Conservation (phyloP, 1,284 basidiomycete species). For the Puccinia coronata region DNA sequence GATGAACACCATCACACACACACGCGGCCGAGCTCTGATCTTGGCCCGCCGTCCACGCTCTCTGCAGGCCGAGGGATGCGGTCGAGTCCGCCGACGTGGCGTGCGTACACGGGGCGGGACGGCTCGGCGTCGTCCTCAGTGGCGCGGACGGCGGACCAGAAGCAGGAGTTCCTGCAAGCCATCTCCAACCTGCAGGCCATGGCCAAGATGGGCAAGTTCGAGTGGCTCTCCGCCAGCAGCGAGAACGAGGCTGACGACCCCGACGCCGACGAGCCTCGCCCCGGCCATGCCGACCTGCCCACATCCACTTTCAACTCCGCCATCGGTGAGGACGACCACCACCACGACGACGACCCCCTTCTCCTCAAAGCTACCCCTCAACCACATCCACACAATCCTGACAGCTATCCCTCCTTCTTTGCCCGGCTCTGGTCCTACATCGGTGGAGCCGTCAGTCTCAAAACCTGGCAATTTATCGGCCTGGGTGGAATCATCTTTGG, state of each 20-base stretch:
- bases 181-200: conserved; percentile 28
- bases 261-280: conserved; percentile 24
- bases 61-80: background rate
- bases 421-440: background rate
- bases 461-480: conserved; percentile 45
- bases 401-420: background rate
- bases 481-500: conserved; percentile 39
- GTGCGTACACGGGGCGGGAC: conserved; percentile 15
- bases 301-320: conserved; percentile 36
- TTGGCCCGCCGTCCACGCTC: background rate
- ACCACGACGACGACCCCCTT: background rate
- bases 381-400: background rate
- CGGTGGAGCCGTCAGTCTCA: conserved; percentile 11
- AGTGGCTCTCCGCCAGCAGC: conserved; percentile 21
- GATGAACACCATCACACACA: background rate
- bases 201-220: conserved; percentile 13
- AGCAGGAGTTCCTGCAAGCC: conserved; percentile 32
- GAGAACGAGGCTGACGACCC: conserved; percentile 9
- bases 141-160: background rate
- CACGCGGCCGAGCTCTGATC: conserved; percentile 20
- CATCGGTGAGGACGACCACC: background rate
- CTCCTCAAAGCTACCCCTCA: background rate
- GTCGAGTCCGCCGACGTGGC: conserved; percentile 23
- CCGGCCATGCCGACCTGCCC: conserved; percentile 32
- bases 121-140: background rate